Conservation (phyloP, 2,329 filamentous ascomycete species). For the Paecilomyces variotii region DNA sequence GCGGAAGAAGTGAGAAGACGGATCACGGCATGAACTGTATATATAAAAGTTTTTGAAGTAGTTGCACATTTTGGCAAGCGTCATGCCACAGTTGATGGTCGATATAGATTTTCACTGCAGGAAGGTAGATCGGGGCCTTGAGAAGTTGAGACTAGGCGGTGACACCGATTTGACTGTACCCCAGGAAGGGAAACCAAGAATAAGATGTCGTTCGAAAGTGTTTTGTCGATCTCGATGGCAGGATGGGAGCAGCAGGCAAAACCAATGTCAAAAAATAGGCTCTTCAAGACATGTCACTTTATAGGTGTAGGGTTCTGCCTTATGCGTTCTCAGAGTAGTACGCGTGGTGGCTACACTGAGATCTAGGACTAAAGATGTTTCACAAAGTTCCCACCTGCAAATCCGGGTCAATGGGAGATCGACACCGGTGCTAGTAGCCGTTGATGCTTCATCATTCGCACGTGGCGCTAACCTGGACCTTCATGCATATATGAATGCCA, state of each 20-base stretch:
- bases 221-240: neutral
- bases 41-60: conserved; percentile 72
- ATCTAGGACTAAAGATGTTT: neutral
- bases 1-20: conserved; percentile 62
- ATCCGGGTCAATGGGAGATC: conserved; percentile 28
- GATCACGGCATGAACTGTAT: conserved; percentile 62
- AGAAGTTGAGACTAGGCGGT: neutral
- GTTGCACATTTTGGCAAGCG: conserved; percentile 39
- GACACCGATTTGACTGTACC: neutral
- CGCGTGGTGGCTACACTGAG: neutral
- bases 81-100: neutral
- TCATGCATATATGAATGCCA: conserved; percentile 19
- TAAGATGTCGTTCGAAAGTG: neutral
- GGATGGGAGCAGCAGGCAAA: neutral
- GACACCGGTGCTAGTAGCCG: conserved; percentile 28
- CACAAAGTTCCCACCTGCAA: conserved; percentile 8
- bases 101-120: neutral
- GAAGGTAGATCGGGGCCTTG: neutral
- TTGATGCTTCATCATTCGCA: conserved; percentile 28
- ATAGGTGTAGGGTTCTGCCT: neutral
- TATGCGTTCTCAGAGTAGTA: neutral
- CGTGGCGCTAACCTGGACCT: conserved; percentile 32
- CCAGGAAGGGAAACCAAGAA: neutral
- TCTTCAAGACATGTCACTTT: neutral
- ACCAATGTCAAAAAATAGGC: neutral